Base-by-base conservation (phyloP, 2,329 filamentous ascomycete genomes). In the Pseudogymnoascus sp. region DNA sequence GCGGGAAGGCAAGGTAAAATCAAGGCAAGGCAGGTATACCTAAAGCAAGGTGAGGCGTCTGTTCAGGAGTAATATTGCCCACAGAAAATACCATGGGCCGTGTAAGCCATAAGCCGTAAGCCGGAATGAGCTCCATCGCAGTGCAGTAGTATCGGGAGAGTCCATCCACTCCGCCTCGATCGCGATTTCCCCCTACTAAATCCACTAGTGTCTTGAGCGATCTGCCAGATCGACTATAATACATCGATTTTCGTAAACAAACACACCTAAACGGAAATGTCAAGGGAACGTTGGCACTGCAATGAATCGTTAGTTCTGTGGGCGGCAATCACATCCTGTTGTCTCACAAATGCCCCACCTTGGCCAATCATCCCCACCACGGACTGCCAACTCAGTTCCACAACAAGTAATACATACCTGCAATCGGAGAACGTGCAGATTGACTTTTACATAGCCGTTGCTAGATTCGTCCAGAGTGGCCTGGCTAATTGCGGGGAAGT, bases 241-340 rank as follows among this genome's bases (percentile, higher is more conserved):
- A 38, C 11, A 6, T 38, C n/a, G 37, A 38, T 38, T 38, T 16
- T 38, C n/a, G 37, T 38, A n/a, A 38, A 16, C n/a, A 31, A 31
- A 50, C 25, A 53, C 46, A 16, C 8, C 31, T 34, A 28, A 53
- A n/a, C 46, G 16, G 46, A 53, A 53, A 31, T 28, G 8, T 12
- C 25, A 53, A 53, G 46, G 25, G 16, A 25, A 34, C 46, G 46
- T 16, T 31, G 46, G 1, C 14, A 50, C 46, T 53, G 46, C 46
- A 53, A 53, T 18, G 28, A 53, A 53, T 34, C 46, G 46, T 14
- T 53, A 53, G 46, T 53, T 53, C 46, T 53, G 46, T 53, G 25
- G 46, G n/a, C 25, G 46, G 46, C 25, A 34, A 53, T 53, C 46
- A 53, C 46, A 53, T 53, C 46, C 46, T 25, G 46, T 10, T 53